Evolutionary conservation across 176 grass and related monocot species (phyloP), one percentile per base, ranked within the genome.

Genomic region (Aegilops speltoides): DNA sequence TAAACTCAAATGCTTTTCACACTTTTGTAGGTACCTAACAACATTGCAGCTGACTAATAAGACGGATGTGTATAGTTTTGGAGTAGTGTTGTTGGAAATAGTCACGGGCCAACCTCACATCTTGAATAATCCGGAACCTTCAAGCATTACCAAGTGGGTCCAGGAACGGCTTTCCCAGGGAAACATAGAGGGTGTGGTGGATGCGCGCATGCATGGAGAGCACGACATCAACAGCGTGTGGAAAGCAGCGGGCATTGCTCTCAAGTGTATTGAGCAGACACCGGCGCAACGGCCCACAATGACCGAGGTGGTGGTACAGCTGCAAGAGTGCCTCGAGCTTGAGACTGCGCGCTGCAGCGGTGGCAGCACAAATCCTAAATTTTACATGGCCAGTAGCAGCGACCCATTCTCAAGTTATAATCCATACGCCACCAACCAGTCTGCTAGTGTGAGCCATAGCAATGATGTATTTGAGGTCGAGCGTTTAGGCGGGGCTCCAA

Each of bases 1-100:
- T 40, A 40, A 40, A 40, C 9, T 50, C 46, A 50, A 48, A 5
- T 16, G 46, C 11, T 50, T 14, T 50, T 50, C 46, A 50, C 46
- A 16, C 12, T 57, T 20, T 17, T 17, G 1, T 22, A 57, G 54
- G 93, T 93, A 89, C 23, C 10, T 72, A 0, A 29, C 77, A 20
- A 79, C 79, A 10, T 16, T 26, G 3, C 83, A 65, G 36, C 61
- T 56, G 14, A 91, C 85, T 0, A 65, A 41, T 22, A 91, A 91
- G 74, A 91, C 83, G 5, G 92, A 94, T 3, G 92, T 89, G 23
- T 91, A 94, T 22, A 94, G 92, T 41, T 94, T 94, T 5, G 92
- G 89, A 3, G 84, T 94, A 0, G 80, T 94, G 22, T 67, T 91
- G n/a, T 25, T 94, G 24, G 82, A 94, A 83, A 5, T 89, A 4